Conservation (phyloP, 352 stramenopile genomes). For the Globisporangium radiosum region DNA sequence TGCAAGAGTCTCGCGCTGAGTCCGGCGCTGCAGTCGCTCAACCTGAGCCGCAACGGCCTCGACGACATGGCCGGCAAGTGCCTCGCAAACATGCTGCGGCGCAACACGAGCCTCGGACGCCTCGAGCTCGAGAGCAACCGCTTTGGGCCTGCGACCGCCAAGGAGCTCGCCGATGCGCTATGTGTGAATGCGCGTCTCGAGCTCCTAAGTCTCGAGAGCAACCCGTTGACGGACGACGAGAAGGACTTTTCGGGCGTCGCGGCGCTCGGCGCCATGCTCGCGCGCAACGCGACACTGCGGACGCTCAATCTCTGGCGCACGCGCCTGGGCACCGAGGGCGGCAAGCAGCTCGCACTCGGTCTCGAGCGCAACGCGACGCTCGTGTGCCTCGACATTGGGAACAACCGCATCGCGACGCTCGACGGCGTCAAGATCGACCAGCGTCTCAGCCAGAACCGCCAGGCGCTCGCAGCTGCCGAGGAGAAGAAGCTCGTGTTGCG, state of each 20-base stretch:
- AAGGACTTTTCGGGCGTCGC: slow-evolving; percentile 61
- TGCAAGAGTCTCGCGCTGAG: slow-evolving; percentile 70
- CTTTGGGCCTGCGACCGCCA: slow-evolving; percentile 40
- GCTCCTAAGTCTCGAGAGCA: slow-evolving; percentile 70
- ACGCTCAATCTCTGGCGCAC: slow-evolving; percentile 76
- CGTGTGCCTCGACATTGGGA: slow-evolving; percentile 72
- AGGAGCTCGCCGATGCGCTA: slow-evolving; percentile 53
- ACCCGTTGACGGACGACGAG: slow-evolving; percentile 71
- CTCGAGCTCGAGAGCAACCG: slow-evolving; percentile 68
- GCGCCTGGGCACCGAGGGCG: slow-evolving; percentile 52
- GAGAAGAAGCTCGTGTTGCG: slow-evolving; percentile 36
- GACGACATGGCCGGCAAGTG: slow-evolving; percentile 60
- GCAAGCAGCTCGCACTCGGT: slow-evolving; percentile 53
- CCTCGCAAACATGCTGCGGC: slow-evolving; percentile 46
- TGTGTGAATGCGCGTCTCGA: slow-evolving; percentile 41
- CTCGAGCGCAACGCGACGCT: slow-evolving; percentile 49
- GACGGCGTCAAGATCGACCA: slow-evolving; percentile 46
- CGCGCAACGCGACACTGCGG: slow-evolving; percentile 49
- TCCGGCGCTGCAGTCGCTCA: slow-evolving; percentile 56
- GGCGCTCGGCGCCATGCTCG: slow-evolving; percentile 48
- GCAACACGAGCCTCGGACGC: slow-evolving; percentile 52
- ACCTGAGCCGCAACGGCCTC: slow-evolving; percentile 55
- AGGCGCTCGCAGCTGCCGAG: slow-evolving; percentile 32
- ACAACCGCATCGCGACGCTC: slow-evolving; percentile 57
- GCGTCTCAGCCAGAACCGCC: slow-evolving; percentile 46